A percentile compares a stretch with the other conserved stretches of the same genome.
These are phyloP conservation scores for Dunaliella sp. DNA, from an alignment of 139 green algal genomes.

Conservation along the genomic window DNA sequence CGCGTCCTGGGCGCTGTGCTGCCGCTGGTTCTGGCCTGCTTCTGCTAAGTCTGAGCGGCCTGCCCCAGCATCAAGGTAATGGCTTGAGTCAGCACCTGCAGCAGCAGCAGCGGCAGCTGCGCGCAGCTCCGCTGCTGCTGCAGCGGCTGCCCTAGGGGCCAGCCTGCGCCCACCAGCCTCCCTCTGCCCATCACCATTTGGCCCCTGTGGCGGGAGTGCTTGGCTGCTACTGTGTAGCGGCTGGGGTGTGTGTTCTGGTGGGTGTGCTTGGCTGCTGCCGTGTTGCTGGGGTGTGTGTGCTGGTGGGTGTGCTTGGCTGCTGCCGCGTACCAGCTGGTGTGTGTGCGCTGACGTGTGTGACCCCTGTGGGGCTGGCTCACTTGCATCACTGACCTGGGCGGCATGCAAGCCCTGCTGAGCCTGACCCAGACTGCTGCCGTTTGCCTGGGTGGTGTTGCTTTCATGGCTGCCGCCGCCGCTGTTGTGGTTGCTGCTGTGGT, in stretches of 20 bases:
- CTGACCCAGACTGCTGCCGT: not conserved
- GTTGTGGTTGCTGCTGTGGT: not conserved
- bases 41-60: no score
- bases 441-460: not conserved
- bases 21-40: no score
- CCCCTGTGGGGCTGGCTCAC: no score
- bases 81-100: not conserved
- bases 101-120: constrained; percentile 7
- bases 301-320: no score
- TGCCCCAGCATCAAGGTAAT: no score
- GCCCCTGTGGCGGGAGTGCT: not conserved
- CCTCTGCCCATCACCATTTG: not conserved
- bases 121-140: not conserved
- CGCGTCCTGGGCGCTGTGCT: not conserved
- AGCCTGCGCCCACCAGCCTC: not conserved
- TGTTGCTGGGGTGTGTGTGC: not conserved
- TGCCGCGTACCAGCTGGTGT: no score
- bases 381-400: no score
- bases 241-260: not conserved
- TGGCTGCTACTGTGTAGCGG: not conserved
- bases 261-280: not conserved
- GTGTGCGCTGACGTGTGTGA: no score
- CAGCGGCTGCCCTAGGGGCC: not conserved
- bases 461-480: not conserved
- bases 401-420: no score